A percentile compares a stretch with the other conserved stretches of the same genome.
Conservation (phyloP, 805 yeast genomes). For the Myxozyma sirexii region DNA sequence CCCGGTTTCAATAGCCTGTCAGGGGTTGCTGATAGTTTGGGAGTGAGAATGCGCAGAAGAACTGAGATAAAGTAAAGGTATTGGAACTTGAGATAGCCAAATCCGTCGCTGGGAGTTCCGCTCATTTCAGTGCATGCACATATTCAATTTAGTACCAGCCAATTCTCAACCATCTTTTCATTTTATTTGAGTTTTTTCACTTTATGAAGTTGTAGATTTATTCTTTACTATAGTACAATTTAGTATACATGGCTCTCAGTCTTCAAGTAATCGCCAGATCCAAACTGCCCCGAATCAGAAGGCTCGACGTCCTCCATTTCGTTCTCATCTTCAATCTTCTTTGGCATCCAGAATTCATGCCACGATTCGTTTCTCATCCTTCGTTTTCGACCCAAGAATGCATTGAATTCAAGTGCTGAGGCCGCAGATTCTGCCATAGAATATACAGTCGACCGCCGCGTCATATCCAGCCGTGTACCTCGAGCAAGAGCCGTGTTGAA, state of each 20-base stretch:
- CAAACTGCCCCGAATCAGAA: not conserved
- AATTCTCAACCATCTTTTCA: too few species aligned
- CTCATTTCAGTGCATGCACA: too few species aligned
- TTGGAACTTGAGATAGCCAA: too few species aligned
- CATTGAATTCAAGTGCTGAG: slow-evolving; percentile 37
- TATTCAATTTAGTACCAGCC: too few species aligned
- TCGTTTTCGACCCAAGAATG: slow-evolving; percentile 40
- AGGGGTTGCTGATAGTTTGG: too few species aligned
- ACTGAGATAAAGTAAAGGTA: too few species aligned
- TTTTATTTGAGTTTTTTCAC: too few species aligned
- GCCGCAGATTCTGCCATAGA: slow-evolving; percentile 37
- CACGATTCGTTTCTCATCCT: slow-evolving; percentile 39
- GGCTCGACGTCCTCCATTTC: not conserved
- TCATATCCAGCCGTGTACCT: slow-evolving; percentile 14
- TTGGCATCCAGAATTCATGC: slow-evolving; percentile 42
- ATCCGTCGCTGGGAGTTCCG: too few species aligned
- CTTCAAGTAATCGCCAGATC: not conserved
- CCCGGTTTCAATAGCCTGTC: too few species aligned
- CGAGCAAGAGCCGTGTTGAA: slow-evolving; percentile 23
- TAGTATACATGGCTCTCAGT: not conserved
- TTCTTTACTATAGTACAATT: too few species aligned
- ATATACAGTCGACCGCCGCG: slow-evolving; percentile 16
- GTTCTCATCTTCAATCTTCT: not conserved
- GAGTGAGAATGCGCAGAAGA: too few species aligned
- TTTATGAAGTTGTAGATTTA: too few species aligned